Conservation (phyloP, 306 rosid genomes). For the Cucumis melo region DNA sequence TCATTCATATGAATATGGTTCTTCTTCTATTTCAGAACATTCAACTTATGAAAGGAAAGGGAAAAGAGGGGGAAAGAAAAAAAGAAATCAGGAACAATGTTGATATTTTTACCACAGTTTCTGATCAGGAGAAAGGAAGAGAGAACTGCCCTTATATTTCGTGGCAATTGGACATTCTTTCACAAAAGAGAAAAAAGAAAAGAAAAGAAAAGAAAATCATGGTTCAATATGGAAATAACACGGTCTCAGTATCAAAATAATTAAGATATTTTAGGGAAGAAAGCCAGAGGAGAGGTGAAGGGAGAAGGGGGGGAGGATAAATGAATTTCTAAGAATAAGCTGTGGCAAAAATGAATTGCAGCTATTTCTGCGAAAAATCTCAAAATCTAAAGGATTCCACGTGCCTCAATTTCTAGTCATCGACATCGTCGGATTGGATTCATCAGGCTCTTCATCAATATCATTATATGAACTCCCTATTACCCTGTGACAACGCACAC, state of each 20-base stretch:
- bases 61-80: background rate
- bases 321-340: slow-evolving; percentile 5
- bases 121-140: background rate
- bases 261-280: background rate
- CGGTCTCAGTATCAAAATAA: slow-evolving; percentile 8
- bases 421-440: background rate
- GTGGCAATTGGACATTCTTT: slow-evolving; percentile 9
- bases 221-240: background rate
- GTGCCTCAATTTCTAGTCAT: background rate
- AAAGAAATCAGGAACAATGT: background rate
- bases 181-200: background rate
- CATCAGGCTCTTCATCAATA: slow-evolving; percentile 3
- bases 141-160: slow-evolving; percentile 1
- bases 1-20: background rate
- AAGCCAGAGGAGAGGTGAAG: background rate
- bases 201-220: background rate
- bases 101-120: background rate
- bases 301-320: background rate
- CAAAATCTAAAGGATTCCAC: slow-evolving; percentile 1
- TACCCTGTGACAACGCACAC: background rate
- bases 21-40: background rate
- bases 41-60: background rate
- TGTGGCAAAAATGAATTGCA: slow-evolving; percentile 9
- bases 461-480: background rate
- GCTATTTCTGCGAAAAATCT: slow-evolving; percentile 6